Base-by-base conservation (phyloP, 192 early-diverging fungal genomes). In the Coemansia sp. region DNA sequence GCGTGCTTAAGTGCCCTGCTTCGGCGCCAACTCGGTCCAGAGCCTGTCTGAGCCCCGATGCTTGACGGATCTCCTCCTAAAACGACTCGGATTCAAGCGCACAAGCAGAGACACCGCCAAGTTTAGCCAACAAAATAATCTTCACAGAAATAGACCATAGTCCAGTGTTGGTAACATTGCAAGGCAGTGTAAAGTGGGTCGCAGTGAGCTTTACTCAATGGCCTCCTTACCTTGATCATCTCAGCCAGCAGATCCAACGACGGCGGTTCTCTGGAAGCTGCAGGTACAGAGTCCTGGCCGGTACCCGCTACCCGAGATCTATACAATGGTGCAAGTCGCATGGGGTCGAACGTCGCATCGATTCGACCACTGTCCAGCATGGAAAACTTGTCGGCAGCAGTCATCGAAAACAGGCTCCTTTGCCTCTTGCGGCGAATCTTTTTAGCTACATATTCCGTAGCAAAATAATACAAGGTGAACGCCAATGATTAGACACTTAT, bases 21-120 rank as follows among this genome's bases (percentile, higher is more conserved):
- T 77, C 73, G 8, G 34, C 23, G 13, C 58, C 67, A 5, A 77
- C 66, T 9, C 67, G 46, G 17, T 69, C 67, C 4, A 77, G 67
- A 14, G 73, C 73, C 67, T 69, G 61, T 34, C 58, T 69, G 6
- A 77, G 63, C 15, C 54, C 52, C 39, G 73, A 77, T 27, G 73
- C 73, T 58, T 77, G 73, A 6, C 73, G 73, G 21, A 77, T 69
- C 56, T 77, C 73, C 59, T 77, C 73, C 17, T n/a, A n/a, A n/a
- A n/a, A n/a, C n/a, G n/a, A n/a, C n/a, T n/a, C n/a, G n/a, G 36
- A 51, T 8, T 23, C 11, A 2, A 8, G 32, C 21, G 3, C 11
- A 17, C 19, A 43, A 43, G 5, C 4, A n/a, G n/a, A n/a, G n/a
- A n/a, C n/a, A n/a, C n/a, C n/a, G n/a, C n/a, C n/a, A n/a, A n/a